Evolutionary conservation across 2,329 filamentous ascomycete species (phyloP).

Genomic region (Trichoderma citrinoviride): DNA sequence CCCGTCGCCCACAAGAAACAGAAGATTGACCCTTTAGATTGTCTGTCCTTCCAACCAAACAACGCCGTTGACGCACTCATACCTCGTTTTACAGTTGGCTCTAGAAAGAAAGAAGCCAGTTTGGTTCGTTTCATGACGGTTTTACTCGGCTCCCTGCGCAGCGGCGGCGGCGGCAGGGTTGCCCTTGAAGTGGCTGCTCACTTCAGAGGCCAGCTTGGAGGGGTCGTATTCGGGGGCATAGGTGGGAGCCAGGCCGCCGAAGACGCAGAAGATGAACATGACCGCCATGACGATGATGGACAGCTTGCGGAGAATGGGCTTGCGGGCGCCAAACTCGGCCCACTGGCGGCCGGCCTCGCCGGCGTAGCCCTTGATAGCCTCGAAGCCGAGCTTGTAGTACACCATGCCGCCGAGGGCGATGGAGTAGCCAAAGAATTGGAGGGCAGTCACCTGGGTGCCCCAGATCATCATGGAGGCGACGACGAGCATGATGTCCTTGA

Average conservation of each 20-base stretch:
- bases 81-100: constrained; percentile 15
- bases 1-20: constrained; percentile 26
- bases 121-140: constrained; percentile 6
- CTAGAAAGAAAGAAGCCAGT: not conserved
- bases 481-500: constrained; percentile 85
- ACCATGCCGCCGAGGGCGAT: constrained; percentile 73
- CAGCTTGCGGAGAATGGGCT: constrained; percentile 75
- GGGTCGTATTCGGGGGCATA: constrained; percentile 57
- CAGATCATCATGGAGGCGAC: constrained; percentile 77
- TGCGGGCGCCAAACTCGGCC: constrained; percentile 79
- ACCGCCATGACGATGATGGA: constrained; percentile 64
- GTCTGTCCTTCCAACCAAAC: constrained; percentile 32
- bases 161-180: constrained; percentile 11
- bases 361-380: constrained; percentile 78
- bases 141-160: constrained; percentile 15
- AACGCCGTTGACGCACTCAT: constrained; percentile 23
- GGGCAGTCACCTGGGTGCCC: constrained; percentile 68
- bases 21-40: constrained; percentile 31
- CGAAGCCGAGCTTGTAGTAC: constrained; percentile 78
- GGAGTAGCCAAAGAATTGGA: constrained; percentile 81
- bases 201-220: constrained; percentile 47
- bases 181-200: constrained; percentile 48
- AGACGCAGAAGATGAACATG: constrained; percentile 65
- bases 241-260: constrained; percentile 63
- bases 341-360: constrained; percentile 71